These are phyloP conservation scores for Clonostachys solani DNA, from an alignment of 2,329 filamentous ascomycete species.

Conservation along the genomic window DNA sequence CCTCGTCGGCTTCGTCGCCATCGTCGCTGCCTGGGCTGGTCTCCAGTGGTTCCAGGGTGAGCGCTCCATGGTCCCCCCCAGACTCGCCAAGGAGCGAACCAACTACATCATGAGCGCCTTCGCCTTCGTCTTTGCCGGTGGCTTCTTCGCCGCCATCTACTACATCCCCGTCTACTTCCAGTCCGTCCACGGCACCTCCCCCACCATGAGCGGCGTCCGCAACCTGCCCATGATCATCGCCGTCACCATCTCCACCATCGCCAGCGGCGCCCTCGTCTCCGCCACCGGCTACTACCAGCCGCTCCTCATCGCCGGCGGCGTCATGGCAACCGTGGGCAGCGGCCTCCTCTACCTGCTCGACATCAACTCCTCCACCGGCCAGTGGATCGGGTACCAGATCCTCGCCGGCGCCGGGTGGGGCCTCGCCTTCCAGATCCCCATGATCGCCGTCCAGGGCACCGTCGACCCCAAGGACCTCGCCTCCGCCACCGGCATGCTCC, in stretches of 20 bases:
- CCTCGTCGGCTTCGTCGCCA: slow-evolving; percentile 22
- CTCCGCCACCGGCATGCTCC: slow-evolving; percentile 39
- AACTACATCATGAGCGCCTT: slow-evolving; percentile 23
- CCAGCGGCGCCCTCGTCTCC: slow-evolving; percentile 31
- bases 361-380: slow-evolving; percentile 26
- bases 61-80: slow-evolving; percentile 28
- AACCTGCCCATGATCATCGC: slow-evolving; percentile 34
- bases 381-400: slow-evolving; percentile 51
- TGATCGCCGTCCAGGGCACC: slow-evolving; percentile 41
- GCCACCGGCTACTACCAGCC: slow-evolving; percentile 34
- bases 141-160: slow-evolving; percentile 19
- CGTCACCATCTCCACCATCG: slow-evolving; percentile 33
- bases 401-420: slow-evolving; percentile 44
- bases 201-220: slow-evolving; percentile 27
- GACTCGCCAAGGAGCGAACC: slow-evolving; percentile 24
- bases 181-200: slow-evolving; percentile 24
- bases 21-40: slow-evolving; percentile 20
- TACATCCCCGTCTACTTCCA: slow-evolving; percentile 33
- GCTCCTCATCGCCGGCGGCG: slow-evolving; percentile 38
- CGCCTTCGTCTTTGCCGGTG: slow-evolving; percentile 24
- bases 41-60: slow-evolving; percentile 32
- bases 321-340: slow-evolving; percentile 34
- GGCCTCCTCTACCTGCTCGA: slow-evolving; percentile 37
- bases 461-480: slow-evolving; percentile 35
- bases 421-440: slow-evolving; percentile 40